Percentiles rank a stretch among this genome's conserved stretches.
Conservation (phyloP, 306 rosid species). For the Vigna nakashimae region DNA sequence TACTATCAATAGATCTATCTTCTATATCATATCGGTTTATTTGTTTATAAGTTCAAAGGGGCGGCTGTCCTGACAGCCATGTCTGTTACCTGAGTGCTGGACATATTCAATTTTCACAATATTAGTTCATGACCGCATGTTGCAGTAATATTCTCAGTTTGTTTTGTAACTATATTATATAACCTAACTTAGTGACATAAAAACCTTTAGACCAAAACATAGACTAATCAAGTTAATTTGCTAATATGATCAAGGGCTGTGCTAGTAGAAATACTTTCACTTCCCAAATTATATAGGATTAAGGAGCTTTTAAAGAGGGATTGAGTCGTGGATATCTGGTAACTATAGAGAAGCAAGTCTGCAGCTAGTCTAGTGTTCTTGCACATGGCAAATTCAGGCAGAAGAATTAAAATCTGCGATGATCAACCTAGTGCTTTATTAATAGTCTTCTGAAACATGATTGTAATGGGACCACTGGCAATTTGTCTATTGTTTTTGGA, state of each 20-base stretch:
- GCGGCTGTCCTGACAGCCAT: conserved; percentile 18
- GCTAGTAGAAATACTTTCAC: conserved; percentile 9
- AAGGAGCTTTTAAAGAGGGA: conserved; percentile 12
- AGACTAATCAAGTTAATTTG: conserved; percentile 19
- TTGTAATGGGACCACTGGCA: not conserved
- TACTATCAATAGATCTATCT: conserved; percentile 15
- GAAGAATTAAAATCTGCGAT: conserved; percentile 8
- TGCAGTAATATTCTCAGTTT: conserved; percentile 6
- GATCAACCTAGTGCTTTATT: not conserved
- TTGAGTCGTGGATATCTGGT: not conserved
- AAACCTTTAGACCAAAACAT: conserved; percentile 1
- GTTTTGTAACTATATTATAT: conserved; percentile 7
- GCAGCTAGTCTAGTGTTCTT: conserved; percentile 6
- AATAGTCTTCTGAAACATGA: conserved; percentile 11
- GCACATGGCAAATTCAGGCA: not conserved
- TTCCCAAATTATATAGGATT: not conserved
- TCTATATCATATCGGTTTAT: not conserved
- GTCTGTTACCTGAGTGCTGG: not conserved
- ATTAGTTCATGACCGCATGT: not conserved
- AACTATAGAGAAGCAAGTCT: not conserved
- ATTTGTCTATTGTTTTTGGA: not conserved
- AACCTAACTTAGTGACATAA: not conserved
- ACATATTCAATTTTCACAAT: conserved; percentile 17
- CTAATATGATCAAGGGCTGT: conserved; percentile 1
- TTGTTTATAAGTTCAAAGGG: conserved; percentile 23